Conservation (phyloP, 2,329 filamentous ascomycete genomes). For the Endoconidiophora laricicola region DNA sequence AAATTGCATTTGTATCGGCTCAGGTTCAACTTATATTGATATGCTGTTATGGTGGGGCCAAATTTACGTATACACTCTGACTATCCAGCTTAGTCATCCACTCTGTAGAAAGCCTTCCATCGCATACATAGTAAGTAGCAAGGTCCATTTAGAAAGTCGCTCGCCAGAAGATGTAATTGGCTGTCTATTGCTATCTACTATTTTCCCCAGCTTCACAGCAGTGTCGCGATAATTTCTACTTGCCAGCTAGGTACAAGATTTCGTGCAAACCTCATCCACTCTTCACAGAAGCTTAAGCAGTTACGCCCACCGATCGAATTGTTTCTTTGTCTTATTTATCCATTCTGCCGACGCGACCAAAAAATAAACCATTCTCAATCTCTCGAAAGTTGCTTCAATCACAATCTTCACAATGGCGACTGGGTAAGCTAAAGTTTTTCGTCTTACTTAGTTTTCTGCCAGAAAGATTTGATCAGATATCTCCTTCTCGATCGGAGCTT, state of each 20-base stretch:
- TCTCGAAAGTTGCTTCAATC: no score
- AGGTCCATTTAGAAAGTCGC: conserved; percentile 2
- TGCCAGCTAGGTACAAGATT: no score
- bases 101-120: neutral
- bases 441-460: conserved; percentile 10
- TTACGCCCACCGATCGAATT: no score
- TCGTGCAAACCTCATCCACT: no score
- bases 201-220: neutral
- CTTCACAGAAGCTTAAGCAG: no score
- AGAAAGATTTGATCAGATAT: neutral
- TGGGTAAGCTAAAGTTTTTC: conserved; percentile 19
- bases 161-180: neutral
- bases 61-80: neutral
- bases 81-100: conserved; percentile 8
- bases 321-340: no score
- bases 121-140: neutral
- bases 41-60: neutral
- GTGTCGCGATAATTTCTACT: no score
- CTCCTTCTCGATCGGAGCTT: neutral
- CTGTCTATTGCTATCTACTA: neutral
- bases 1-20: neutral
- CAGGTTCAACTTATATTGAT: neutral
- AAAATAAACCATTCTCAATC: no score
- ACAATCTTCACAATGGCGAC: conserved; percentile 19
- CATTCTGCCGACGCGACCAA: no score